Conservation (phyloP, 75 land plant genomes). For the Chamaecyparis obtusa region DNA sequence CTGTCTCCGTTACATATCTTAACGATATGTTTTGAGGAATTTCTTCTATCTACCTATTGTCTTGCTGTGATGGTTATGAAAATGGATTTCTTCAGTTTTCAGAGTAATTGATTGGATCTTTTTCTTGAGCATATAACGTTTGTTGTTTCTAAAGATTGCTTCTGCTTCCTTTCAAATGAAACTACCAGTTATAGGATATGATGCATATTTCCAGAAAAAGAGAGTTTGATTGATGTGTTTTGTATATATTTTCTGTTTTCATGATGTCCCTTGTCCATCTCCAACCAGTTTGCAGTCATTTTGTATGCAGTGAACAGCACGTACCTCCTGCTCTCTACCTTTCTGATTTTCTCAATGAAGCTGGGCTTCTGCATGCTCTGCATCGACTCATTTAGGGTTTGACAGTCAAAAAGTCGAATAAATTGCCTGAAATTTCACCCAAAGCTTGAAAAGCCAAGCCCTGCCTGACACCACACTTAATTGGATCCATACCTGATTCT, state of each 20-base stretch:
- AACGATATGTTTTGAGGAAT: no score
- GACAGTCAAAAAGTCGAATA: no score
- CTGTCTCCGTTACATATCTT: background rate
- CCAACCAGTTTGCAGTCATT: conserved; percentile 29
- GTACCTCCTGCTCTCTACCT: conserved; percentile 76
- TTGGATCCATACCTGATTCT: no score
- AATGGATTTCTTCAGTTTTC: background rate
- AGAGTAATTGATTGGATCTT: background rate
- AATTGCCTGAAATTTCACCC: no score
- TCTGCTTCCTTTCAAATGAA: background rate
- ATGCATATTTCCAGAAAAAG: background rate
- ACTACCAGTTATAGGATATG: background rate
- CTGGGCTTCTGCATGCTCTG: conserved; percentile 83
- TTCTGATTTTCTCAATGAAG: conserved; percentile 82
- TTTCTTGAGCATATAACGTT: background rate
- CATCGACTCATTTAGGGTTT: conserved; percentile 33
- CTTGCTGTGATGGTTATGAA: background rate
- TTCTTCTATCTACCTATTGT: background rate
- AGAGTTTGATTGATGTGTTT: background rate
- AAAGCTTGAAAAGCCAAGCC: no score
- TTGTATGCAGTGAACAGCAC: conserved; percentile 57
- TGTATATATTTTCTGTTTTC: no score
- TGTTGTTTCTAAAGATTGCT: background rate
- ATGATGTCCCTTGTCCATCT: background rate
- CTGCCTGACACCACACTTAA: no score